Conservation (phyloP, 2,329 filamentous ascomycete species). For the Clonostachys sp. region DNA sequence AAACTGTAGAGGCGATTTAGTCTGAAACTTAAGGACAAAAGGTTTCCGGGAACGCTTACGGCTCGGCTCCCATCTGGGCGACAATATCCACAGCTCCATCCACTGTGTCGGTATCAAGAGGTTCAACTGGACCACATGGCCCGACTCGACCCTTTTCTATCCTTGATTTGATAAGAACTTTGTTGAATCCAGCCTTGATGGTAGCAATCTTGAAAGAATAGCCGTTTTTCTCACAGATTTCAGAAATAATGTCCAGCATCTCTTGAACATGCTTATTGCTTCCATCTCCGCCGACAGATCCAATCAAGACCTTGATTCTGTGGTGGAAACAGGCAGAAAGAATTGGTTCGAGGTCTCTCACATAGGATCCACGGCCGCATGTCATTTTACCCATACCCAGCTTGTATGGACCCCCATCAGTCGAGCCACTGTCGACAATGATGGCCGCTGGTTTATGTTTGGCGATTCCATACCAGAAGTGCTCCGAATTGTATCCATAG, state of each 20-base stretch:
- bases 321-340: constrained; percentile 12
- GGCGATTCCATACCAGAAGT: constrained; percentile 21
- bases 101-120: constrained; percentile 12
- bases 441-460: constrained; percentile 15
- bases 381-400: constrained; percentile 30
- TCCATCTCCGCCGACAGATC: constrained; percentile 33
- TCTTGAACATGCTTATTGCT: constrained; percentile 29
- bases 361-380: constrained; percentile 25
- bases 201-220: constrained; percentile 20
- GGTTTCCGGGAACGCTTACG: constrained; percentile 4
- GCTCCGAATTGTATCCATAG: constrained; percentile 18
- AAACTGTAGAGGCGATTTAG: no score
- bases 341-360: constrained; percentile 27
- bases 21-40: no score
- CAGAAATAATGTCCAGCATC: constrained; percentile 27
- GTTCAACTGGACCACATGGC: constrained; percentile 25
- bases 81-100: constrained; percentile 11
- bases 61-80: constrained; percentile 14
- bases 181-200: constrained; percentile 24
- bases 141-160: constrained; percentile 15
- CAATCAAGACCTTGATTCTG: constrained; percentile 18
- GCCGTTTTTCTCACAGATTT: constrained; percentile 18
- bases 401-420: constrained; percentile 24
- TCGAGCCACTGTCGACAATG: constrained; percentile 19
- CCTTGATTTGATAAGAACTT: constrained; percentile 15